Evolutionary conservation across 768 basidiomycete species (phyloP).

Genomic region (Calocera viscosa): DNA sequence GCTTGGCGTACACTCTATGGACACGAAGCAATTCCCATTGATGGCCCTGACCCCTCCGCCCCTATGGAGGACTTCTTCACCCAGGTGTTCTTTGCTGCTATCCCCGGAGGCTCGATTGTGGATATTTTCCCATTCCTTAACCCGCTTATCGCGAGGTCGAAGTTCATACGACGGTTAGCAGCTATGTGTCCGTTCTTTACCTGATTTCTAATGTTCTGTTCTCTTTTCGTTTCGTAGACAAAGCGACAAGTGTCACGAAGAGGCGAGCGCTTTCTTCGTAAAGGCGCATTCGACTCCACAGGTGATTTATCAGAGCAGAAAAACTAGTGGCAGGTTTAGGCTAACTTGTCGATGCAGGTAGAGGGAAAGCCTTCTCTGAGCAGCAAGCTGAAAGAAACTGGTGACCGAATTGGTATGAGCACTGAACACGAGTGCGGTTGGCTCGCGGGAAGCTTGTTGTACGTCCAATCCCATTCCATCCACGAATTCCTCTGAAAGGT

Average conservation of each 20-base stretch:
- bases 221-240: too few relatives aligned
- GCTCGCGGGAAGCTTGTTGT: not conserved
- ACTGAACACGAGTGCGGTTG: not conserved
- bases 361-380: too few relatives aligned
- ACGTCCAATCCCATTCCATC: not conserved
- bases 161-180: not conserved
- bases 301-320: too few relatives aligned
- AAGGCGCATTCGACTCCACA: too few relatives aligned
- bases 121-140: not conserved
- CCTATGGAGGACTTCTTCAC: not conserved
- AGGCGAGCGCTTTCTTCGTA: too few relatives aligned
- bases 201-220: not conserved
- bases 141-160: not conserved
- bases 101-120: not conserved
- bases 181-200: not conserved
- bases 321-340: too few relatives aligned
- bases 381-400: too few relatives aligned
- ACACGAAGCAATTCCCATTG: not conserved
- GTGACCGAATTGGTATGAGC: too few relatives aligned
- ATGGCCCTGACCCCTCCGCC: not conserved
- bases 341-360: too few relatives aligned
- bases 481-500: not conserved
- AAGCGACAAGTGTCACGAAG: too few relatives aligned
- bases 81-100: not conserved
- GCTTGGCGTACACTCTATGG: not conserved